Evolutionary conservation across 176 grass and related monocot species (phyloP).

Genomic region (Puccinellia tenuiflora): DNA sequence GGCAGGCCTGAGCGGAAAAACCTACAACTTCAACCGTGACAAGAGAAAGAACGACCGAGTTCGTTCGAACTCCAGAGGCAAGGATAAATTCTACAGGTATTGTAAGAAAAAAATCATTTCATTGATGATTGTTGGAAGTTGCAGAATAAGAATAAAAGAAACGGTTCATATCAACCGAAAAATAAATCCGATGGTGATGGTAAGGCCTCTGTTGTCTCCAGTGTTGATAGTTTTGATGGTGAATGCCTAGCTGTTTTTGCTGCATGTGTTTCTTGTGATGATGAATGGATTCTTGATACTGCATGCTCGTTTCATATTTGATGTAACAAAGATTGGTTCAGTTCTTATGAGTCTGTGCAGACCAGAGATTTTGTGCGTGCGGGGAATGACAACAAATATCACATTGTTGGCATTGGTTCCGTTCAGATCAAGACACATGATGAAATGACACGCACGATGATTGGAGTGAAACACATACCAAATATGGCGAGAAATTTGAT

Average conservation of each 20-base stretch:
- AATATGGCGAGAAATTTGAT: not conserved
- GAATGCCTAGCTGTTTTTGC: not conserved
- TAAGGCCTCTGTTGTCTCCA: not conserved
- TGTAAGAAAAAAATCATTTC: not conserved
- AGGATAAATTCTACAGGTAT: not conserved
- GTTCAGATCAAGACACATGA: not conserved
- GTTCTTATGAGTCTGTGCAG: not conserved
- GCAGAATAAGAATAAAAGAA: not conserved
- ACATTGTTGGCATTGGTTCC: too few species aligned
- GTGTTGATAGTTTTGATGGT: not conserved
- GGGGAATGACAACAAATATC: too few species aligned
- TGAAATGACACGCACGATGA: not conserved
- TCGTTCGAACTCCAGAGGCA: too few species aligned
- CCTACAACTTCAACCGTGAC: too few species aligned
- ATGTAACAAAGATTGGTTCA: not conserved
- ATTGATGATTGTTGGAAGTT: not conserved
- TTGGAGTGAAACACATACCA: not conserved
- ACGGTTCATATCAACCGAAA: not conserved
- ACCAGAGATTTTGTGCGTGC: not conserved
- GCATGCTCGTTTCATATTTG: too few species aligned
- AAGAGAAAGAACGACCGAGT: too few species aligned
- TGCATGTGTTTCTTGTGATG: not conserved
- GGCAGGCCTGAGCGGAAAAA: too few species aligned
- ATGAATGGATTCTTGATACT: slow-evolving; percentile 3
- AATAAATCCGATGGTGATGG: not conserved